Evolutionary conservation across 768 basidiomycete genomes (phyloP).

Genomic region (Cystobasidium onofrii): DNA sequence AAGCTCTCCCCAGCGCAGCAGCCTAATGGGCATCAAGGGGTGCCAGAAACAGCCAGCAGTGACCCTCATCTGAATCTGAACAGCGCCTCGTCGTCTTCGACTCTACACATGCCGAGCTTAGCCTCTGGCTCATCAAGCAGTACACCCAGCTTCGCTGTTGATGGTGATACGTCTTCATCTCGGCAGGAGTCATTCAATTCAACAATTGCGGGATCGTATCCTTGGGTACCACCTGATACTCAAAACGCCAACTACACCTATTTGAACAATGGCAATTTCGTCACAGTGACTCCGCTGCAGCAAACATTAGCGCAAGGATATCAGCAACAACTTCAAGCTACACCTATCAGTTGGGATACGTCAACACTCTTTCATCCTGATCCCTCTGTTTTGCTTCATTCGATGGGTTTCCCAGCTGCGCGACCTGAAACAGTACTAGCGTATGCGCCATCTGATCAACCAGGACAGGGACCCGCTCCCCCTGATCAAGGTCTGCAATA

Average conservation of each 20-base stretch:
- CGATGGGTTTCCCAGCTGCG: constrained; percentile 7
- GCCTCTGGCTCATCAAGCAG: background rate
- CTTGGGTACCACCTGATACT: background rate
- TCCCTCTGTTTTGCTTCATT: constrained; percentile 13
- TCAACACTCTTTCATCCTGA: constrained; percentile 21
- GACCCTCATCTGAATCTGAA: too few relatives aligned
- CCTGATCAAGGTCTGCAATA: background rate
- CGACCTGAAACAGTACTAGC: background rate
- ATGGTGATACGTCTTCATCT: background rate
- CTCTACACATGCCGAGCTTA: background rate
- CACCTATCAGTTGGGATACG: constrained; percentile 15
- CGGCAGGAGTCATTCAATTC: background rate
- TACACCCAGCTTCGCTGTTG: background rate
- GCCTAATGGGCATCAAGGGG: background rate
- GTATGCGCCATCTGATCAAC: background rate
- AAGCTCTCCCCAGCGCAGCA: background rate
- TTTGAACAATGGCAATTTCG: background rate
- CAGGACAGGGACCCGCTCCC: background rate
- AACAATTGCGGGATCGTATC: background rate
- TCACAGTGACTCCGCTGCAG: background rate
- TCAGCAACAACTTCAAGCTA: background rate
- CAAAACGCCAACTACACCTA: background rate
- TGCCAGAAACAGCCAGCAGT: background rate
- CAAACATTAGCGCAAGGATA: background rate
- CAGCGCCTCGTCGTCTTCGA: background rate